phyloP scores from a whole-genome alignment of 768 basidiomycete genomes.

The Boletus barrowsii region DNA sequence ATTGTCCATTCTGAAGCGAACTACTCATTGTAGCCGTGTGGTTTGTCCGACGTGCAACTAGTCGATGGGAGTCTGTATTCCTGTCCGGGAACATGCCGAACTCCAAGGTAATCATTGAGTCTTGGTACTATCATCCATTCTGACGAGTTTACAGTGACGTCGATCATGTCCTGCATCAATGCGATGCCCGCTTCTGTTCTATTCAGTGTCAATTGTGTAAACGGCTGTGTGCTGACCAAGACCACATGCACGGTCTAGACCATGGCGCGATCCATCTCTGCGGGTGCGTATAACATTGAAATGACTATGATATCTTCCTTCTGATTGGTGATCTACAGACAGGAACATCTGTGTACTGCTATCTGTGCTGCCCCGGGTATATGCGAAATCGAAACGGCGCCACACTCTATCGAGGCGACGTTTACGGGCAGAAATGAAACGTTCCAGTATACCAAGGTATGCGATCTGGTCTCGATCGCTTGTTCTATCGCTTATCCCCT shows the following conservation, averaged over 20 bases:
- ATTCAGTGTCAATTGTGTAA: slow-evolving; percentile 53
- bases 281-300: slow-evolving; percentile 39
- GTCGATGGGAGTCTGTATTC: slow-evolving; percentile 33
- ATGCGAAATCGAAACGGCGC: slow-evolving; percentile 57
- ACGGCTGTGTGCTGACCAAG: slow-evolving; percentile 43
- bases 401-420: slow-evolving; percentile 58
- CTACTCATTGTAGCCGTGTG: slow-evolving; percentile 37
- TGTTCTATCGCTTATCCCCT: background rate
- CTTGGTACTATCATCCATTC: background rate
- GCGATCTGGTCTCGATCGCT: background rate
- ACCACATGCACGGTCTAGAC: slow-evolving; percentile 54
- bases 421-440: slow-evolving; percentile 59
- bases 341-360: slow-evolving; percentile 47
- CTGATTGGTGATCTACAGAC: slow-evolving; percentile 32
- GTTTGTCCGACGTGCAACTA: slow-evolving; percentile 30
- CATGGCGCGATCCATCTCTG: slow-evolving; percentile 47
- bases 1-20: background rate
- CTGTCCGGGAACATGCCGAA: slow-evolving; percentile 42
- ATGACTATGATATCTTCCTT: too few relatives aligned
- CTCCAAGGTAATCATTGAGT: slow-evolving; percentile 35
- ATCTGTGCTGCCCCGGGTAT: slow-evolving; percentile 46
- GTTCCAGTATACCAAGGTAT: slow-evolving; percentile 64
- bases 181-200: slow-evolving; percentile 53
- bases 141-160: slow-evolving; percentile 35
- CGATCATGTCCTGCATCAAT: slow-evolving; percentile 45